These are phyloP conservation scores for Ustilago xerochloae DNA, from an alignment of 1,284 basidiomycete genomes.

Conservation along the genomic window DNA sequence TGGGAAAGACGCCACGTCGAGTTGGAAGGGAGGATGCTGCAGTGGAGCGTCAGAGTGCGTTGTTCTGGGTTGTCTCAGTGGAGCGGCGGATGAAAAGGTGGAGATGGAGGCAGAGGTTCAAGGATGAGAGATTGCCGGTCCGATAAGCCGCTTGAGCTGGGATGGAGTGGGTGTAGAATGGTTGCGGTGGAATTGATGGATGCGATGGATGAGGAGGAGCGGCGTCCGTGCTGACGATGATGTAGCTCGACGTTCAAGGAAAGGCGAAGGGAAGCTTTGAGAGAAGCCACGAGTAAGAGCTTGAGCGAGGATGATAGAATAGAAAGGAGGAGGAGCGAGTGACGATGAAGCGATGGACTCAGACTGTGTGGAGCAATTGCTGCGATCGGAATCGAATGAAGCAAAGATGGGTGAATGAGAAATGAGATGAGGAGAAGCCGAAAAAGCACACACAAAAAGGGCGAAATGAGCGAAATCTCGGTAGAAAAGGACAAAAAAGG, in stretches of 20 bases:
- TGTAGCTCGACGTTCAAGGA: constrained; percentile 7
- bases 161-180: background rate
- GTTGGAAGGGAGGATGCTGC: background rate
- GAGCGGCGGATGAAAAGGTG: background rate
- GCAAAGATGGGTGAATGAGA: no score
- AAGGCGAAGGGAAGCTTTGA: background rate
- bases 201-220: background rate
- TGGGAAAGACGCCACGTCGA: background rate
- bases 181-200: background rate
- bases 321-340: background rate
- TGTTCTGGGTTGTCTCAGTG: background rate
- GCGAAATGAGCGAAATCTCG: background rate
- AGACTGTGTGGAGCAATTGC: no score
- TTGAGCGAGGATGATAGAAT: background rate
- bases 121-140: background rate
- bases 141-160: background rate
- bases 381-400: no score
- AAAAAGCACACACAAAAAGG: no score
- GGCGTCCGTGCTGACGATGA: constrained; percentile 7
- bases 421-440: no score
- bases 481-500: background rate
- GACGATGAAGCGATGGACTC: background rate
- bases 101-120: constrained; percentile 1
- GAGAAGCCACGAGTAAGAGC: background rate
- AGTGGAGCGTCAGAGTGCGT: constrained; percentile 4